These are phyloP conservation scores for Mortierella claussenii DNA, from an alignment of 192 early-diverging fungal species.

Conservation along the genomic window DNA sequence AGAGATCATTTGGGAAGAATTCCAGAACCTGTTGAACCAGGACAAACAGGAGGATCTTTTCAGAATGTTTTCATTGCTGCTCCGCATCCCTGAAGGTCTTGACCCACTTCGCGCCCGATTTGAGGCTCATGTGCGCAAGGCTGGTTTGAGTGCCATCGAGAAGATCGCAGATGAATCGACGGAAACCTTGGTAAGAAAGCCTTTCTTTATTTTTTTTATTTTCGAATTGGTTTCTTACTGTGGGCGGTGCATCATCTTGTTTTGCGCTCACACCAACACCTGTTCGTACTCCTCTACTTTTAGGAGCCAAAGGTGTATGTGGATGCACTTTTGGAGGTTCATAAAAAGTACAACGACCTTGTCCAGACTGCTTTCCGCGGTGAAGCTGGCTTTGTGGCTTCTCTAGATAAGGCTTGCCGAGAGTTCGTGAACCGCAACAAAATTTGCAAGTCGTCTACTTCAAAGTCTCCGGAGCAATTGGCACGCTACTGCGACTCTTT, in stretches of 20 bases:
- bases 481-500: constrained; percentile 92
- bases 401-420: constrained; percentile 93
- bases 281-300: background rate
- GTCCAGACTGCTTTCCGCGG: constrained; percentile 81
- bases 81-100: constrained; percentile 85
- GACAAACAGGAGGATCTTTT: constrained; percentile 90
- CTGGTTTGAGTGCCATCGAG: constrained; percentile 83
- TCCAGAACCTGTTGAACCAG: constrained; percentile 86
- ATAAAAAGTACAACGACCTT: constrained; percentile 86
- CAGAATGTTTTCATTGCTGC: constrained; percentile 86
- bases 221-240: background rate
- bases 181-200: constrained; percentile 59
- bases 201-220: background rate
- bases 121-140: constrained; percentile 80
- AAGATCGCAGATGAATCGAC: constrained; percentile 72
- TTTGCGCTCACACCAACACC: no score
- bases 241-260: no score
- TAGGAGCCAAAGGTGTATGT: constrained; percentile 89
- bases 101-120: constrained; percentile 82
- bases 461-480: constrained; percentile 87
- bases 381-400: constrained; percentile 89
- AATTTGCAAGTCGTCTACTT: constrained; percentile 75
- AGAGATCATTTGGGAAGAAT: constrained; percentile 88
- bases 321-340: constrained; percentile 85
- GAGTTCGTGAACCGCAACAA: constrained; percentile 94